Evolutionary conservation across 2,329 filamentous ascomycete species (phyloP).

Genomic region (Nothomitra cinnamomea): DNA sequence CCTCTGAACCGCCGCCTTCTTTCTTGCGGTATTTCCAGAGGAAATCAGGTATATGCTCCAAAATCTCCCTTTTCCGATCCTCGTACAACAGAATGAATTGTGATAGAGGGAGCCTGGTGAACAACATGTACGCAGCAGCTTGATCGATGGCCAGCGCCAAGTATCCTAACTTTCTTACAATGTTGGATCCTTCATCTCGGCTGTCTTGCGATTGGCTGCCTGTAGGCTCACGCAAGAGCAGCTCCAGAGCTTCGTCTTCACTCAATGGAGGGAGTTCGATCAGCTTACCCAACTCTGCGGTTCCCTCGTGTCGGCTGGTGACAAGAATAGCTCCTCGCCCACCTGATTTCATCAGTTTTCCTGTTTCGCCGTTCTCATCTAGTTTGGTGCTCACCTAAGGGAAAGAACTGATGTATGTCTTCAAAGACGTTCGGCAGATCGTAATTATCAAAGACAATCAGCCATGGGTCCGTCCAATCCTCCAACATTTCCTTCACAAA

Average conservation of each 20-base stretch:
- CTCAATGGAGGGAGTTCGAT: background rate
- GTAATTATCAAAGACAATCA: conserved; percentile 7
- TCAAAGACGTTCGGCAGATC: conserved; percentile 5
- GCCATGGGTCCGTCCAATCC: too few species aligned
- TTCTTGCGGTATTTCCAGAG: conserved; percentile 4
- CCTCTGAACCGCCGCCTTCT: background rate
- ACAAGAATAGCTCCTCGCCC: conserved; percentile 4
- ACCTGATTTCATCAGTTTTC: too few species aligned
- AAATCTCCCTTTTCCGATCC: conserved; percentile 2
- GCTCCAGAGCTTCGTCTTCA: background rate
- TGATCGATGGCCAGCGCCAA: conserved; percentile 7
- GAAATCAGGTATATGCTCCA: conserved; percentile 4
- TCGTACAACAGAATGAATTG: conserved; percentile 5
- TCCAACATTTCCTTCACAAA: conserved; percentile 7
- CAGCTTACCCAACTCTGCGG: conserved; percentile 2
- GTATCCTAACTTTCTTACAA: conserved; percentile 4
- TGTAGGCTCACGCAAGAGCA: background rate
- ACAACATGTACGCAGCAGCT: conserved; percentile 7
- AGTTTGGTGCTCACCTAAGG: too few species aligned
- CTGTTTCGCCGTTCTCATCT: too few species aligned
- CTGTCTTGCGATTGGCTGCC: background rate
- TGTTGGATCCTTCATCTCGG: background rate
- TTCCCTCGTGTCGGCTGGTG: conserved; percentile 5
- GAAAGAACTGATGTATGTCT: conserved; percentile 4
- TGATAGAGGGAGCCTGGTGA: conserved; percentile 2